Base-by-base conservation (phyloP, 148 eudicot species). In the Chenopodium album region DNA sequence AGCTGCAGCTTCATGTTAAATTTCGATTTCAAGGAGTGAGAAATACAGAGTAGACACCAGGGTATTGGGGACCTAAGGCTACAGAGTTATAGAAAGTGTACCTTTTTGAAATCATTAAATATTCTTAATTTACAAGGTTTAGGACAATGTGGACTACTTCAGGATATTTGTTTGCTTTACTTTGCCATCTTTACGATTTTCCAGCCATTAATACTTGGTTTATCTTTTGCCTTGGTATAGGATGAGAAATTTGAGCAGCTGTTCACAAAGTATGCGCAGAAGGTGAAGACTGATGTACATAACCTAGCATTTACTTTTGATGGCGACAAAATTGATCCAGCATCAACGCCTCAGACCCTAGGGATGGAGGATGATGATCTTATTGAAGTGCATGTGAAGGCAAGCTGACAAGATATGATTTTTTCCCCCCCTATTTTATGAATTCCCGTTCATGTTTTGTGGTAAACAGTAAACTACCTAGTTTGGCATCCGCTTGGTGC, bases 291-390 rank as follows among this genome's bases (percentile, higher is more conserved):
- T 79, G 88, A 89, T 50, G 47, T 88, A 65, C 82, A 86, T 63
- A 88, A 48, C 22, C 85, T 95, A 44, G 93, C 83, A 11, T 95
- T 95, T 75, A 75, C 79, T 85, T 95, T 95, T 64, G 98, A 95
- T 69, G 98, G 98, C 13, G 97, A 95, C 60, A 95, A 91, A 91
- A 78, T 95, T 17, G 75, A 82, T 75, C 92, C 95, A n/a, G 66
- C 86, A 23, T 81, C 89, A 76, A 93, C 97, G 6, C 98, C 98
- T 46, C 78, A 71, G 14, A 76, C 86, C 80, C 94, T 95, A 67
- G 98, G 79, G 59, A 92, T 95, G 97, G 98, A 95, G 79, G 98
- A 95, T 4, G 89, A 92, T 11, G 98, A 95, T 89, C 88, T 88
- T n/a, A 86, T 95, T 75, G 98, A 95, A 88, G 97, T 93, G 71